Conservation (phyloP, 2,329 filamentous ascomycete genomes). For the Botrytis squamosa region DNA sequence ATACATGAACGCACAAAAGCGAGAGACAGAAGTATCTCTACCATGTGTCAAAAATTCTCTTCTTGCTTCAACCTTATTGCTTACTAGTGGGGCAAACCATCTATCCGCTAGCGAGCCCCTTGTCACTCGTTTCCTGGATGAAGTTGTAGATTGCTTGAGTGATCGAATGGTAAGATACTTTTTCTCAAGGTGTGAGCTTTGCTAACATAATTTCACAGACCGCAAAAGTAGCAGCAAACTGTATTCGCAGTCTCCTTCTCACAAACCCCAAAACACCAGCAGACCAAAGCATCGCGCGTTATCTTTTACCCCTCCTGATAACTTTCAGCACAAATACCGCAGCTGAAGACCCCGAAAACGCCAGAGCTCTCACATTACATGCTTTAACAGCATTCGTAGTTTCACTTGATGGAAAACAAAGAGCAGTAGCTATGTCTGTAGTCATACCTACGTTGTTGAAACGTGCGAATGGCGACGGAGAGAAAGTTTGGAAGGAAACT, state of each 20-base stretch:
- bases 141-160: conserved; percentile 79
- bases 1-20: conserved; percentile 71
- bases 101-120: conserved; percentile 74
- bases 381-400: conserved; percentile 72
- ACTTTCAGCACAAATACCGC: conserved; percentile 69
- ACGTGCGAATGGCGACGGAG: conserved; percentile 65
- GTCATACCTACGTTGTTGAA: conserved; percentile 75
- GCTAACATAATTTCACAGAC: conserved; percentile 51
- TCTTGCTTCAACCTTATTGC: conserved; percentile 81
- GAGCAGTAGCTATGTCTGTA: conserved; percentile 66
- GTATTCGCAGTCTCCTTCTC: conserved; percentile 79
- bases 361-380: conserved; percentile 67
- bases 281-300: conserved; percentile 71
- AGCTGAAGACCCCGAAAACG: conserved; percentile 77
- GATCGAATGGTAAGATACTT: conserved; percentile 63
- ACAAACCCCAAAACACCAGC: conserved; percentile 60
- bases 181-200: neutral
- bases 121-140: conserved; percentile 71
- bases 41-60: conserved; percentile 91
- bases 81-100: conserved; percentile 75
- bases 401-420: conserved; percentile 47
- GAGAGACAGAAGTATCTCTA: conserved; percentile 72
- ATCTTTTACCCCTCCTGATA: conserved; percentile 72
- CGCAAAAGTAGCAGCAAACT: conserved; percentile 86
- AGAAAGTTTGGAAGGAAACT: conserved; percentile 64